Base-by-base conservation (phyloP, 257 asterid species). In the Solanum microdontum region DNA sequence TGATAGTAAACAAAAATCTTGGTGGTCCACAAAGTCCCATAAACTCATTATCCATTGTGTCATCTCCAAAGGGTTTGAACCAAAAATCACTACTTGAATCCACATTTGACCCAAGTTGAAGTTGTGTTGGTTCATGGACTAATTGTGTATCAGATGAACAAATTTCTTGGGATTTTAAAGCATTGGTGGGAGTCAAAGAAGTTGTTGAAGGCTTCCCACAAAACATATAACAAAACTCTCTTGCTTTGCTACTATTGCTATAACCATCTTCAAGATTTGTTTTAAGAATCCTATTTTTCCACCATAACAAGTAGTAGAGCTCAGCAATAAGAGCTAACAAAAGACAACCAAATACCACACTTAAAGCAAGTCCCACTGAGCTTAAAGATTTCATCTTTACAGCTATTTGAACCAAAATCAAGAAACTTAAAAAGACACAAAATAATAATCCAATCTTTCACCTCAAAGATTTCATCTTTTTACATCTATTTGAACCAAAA, bases 271-370 rank as follows among this genome's bases (percentile, higher is more conserved):
- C 93, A 89, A 83, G 87, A 39, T 73, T 87, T 87, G 89, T 76
- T 40, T 87, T 90, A 4, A 68, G 77, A 60, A 84, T 88, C 87
- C 90, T 93, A 76, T 87, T 93, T 87, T 92, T 95, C 93, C 97
- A 93, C 94, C 97, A 94, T 48, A 94, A 89, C 55, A 95, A 86
- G 40, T 95, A 95, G 93, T 94, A 95, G 32, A 95, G 91, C 87
- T 95, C 98, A 12, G 93, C 96, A 30, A 91, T 39, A 24, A 95
- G 91, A 28, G 94, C 98, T 10, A 95, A 40, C 1, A 94, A 82
- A 74, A 95, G 94, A 39, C 91, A 92, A 43, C 98, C 97, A 86
- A 95, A 92, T 87, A 93, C 97, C 48, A 93, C 86, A 77, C 96
- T 91, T 84, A 95, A 45, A 86, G 91, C 97, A 8, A 95, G 86